Conservation (phyloP, 257 asterid species). For the Buddleja alternifolia region DNA sequence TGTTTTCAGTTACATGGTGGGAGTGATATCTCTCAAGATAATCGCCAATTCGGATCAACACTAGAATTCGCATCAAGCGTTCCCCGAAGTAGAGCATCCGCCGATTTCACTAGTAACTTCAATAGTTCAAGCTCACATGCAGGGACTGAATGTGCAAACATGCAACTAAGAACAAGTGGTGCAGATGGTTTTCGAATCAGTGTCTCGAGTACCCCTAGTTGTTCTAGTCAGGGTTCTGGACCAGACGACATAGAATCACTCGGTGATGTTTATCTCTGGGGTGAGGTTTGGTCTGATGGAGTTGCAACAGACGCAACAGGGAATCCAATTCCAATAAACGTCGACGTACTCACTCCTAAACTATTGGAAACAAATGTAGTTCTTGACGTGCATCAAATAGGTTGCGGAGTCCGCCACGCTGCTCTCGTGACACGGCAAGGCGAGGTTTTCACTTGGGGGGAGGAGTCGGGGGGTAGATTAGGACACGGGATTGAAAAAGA, state of each 20-base stretch:
- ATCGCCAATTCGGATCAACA: constrained; percentile 49
- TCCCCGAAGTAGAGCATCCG: constrained; percentile 52
- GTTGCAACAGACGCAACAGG: constrained; percentile 56
- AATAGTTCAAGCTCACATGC: constrained; percentile 68
- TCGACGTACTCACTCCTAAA: constrained; percentile 72
- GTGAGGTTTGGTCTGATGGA: constrained; percentile 89
- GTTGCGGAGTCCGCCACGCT: constrained; percentile 85
- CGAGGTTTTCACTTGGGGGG: constrained; percentile 96
- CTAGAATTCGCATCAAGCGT: constrained; percentile 60
- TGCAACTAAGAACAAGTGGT: constrained; percentile 84
- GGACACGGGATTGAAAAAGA: constrained; percentile 90
- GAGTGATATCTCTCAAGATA: constrained; percentile 49
- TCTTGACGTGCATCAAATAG: constrained; percentile 81
- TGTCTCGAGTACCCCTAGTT: constrained; percentile 92
- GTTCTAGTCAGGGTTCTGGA: constrained; percentile 88
- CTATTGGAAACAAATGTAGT: constrained; percentile 80
- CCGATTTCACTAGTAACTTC: constrained; percentile 44
- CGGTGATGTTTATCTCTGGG: constrained; percentile 98
- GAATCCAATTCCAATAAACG: constrained; percentile 54
- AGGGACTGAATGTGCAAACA: constrained; percentile 69
- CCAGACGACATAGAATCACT: constrained; percentile 96
- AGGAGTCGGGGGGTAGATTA: constrained; percentile 86
- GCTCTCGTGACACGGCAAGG: constrained; percentile 95
- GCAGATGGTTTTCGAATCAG: constrained; percentile 94
- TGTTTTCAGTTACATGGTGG: constrained; percentile 60